Evolutionary conservation across 2,329 filamentous ascomycete species (phyloP), one percentile per base, ranked within the genome.

Genomic region (Teratosphaeria pseudoeucalypti): DNA sequence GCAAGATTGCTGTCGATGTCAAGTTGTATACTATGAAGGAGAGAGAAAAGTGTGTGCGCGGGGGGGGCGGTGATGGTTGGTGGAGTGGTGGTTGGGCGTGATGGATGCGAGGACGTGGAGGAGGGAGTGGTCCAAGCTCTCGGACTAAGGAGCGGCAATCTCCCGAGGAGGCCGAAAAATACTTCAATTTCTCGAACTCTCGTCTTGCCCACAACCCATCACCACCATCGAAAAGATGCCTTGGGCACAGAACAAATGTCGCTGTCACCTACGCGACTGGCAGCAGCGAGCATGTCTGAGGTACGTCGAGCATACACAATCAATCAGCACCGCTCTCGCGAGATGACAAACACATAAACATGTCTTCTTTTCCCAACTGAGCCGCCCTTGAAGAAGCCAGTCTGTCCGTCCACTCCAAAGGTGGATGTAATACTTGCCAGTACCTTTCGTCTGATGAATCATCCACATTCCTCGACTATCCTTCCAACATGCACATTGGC

Each of bases 281-380:
- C 16, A 49, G 43, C 43, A 49, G 43, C 43, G 6, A n/a, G 9
- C 1, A 19, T n/a, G 16, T 11, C 26, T 9, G 9, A 49, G 43
- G 43, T 49, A 49, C 43, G 43, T 10, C 7, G 9, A 49, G 16
- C 19, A 19, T 49, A 3, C 9, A 26, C 23, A 23, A n/a, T 9
- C 43, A 26, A 6, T 7, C n/a, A 49, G 29, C 56, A 56, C 54
- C 19, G 16, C 39, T 6, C 26, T 64, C 64, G 77, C 78, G 82
- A 85, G 87, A 90, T 91, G 88, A 91, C 83, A 89, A 32, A 80
- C 77, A 74, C 73, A 78, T 32, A 77, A 80, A 79, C 78, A 76
- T 79, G 80, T 87, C 88, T 91, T 91, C 88, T 90, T 91, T 90
- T 88, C 86, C 86, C 82, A 85, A 81, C 87, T 78, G 87, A 92